These are phyloP conservation scores for Andrographis paniculata DNA, from an alignment of 305 asterid genomes.

Conservation along the genomic window DNA sequence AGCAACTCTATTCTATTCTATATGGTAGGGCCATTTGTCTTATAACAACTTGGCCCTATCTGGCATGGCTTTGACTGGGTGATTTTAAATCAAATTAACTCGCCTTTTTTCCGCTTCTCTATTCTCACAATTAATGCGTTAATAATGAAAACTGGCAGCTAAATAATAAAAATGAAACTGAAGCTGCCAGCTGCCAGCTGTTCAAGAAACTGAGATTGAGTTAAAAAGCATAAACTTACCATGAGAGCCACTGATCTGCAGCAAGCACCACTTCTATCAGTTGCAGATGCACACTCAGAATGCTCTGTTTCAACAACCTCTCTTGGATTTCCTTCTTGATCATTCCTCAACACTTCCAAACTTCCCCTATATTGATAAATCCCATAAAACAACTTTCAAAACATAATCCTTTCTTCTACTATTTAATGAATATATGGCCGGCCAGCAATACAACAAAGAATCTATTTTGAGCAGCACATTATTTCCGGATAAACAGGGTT, in stretches of 20 bases:
- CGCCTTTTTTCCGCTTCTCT: neutral
- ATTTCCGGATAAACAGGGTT: neutral
- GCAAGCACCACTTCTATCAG: conserved; percentile 41
- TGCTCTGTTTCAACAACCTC: conserved; percentile 21
- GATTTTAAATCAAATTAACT: neutral
- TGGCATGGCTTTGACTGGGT: neutral
- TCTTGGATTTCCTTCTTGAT: conserved; percentile 15
- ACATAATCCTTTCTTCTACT: neutral
- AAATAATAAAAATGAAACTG: neutral
- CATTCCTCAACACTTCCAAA: conserved; percentile 34
- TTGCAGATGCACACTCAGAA: conserved; percentile 26
- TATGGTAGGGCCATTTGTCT: neutral
- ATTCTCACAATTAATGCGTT: neutral
- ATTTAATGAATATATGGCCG: neutral
- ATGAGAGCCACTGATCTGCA: conserved; percentile 56
- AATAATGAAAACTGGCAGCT: too few relatives aligned
- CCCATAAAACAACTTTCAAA: conserved; percentile 7
- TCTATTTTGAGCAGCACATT: neutral
- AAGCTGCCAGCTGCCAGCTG: too few relatives aligned
- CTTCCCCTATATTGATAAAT: too few relatives aligned
- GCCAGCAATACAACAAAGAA: conserved; percentile 1
- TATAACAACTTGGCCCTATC: conserved; percentile 10
- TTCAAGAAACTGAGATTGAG: neutral
- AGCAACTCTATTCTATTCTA: neutral
- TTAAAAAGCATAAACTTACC: conserved; percentile 26